phyloP scores from a whole-genome alignment of 352 stramenopile genomes.

The Phytophthora pinifolia region DNA sequence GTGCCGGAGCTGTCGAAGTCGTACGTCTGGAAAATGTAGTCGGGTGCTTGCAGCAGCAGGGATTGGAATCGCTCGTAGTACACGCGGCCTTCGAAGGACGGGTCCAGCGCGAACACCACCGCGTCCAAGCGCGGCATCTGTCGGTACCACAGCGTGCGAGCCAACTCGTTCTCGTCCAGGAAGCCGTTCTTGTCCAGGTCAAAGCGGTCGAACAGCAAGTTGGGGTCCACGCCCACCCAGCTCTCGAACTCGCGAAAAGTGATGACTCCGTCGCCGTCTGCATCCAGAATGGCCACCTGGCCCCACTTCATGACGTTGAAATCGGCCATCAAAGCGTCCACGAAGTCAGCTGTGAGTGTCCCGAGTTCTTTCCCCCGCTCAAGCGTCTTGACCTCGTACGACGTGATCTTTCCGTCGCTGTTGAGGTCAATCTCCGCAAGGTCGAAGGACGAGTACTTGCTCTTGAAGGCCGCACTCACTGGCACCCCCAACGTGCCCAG shows the following conservation, averaged over 20 bases:
- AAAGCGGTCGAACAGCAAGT: conserved; percentile 81
- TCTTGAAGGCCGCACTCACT: conserved; percentile 48
- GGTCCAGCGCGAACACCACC: conserved; percentile 72
- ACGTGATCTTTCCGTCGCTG: conserved; percentile 69
- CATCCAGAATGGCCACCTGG: conserved; percentile 53
- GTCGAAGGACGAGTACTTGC: conserved; percentile 74
- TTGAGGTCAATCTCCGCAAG: conserved; percentile 69
- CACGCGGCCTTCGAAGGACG: conserved; percentile 79
- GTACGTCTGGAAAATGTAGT: conserved; percentile 73
- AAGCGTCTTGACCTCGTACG: conserved; percentile 50
- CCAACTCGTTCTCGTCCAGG: conserved; percentile 82
- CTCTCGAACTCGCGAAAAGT: conserved; percentile 66
- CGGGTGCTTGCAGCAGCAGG: conserved; percentile 39
- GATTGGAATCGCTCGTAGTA: conserved; percentile 70
- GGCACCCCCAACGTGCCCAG: conserved; percentile 69
- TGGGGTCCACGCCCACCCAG: conserved; percentile 73
- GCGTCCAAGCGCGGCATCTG: conserved; percentile 71
- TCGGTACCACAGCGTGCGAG: conserved; percentile 60
- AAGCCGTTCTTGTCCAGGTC: conserved; percentile 86
- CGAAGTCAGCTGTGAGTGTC: conserved; percentile 44
- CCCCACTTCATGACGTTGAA: conserved; percentile 64
- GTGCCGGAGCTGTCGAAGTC: conserved; percentile 65
- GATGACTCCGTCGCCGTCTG: conserved; percentile 53
- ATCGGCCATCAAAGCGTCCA: conserved; percentile 43
- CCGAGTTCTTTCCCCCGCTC: conserved; percentile 26